phyloP scores from a whole-genome alignment of 257 asterid species.

The Perilla frutescens region DNA sequence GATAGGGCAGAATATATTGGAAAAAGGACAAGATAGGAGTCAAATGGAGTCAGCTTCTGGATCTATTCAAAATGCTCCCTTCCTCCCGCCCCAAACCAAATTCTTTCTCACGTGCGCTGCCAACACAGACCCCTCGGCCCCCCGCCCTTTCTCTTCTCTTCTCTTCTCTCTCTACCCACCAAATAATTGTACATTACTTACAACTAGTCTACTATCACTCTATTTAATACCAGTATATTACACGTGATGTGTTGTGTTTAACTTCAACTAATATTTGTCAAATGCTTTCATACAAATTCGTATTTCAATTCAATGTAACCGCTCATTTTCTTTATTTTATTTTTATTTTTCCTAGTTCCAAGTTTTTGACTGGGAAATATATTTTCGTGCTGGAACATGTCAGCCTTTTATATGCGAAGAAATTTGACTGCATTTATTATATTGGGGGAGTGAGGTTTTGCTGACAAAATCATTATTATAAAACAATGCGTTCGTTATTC shows the following conservation, averaged over 20 bases:
- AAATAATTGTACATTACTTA: background rate
- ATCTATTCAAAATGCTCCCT: slow-evolving; percentile 20
- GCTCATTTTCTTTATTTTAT: background rate
- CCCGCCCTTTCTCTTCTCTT: background rate
- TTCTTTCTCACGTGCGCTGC: slow-evolving; percentile 45
- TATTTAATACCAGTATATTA: background rate
- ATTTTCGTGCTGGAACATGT: background rate
- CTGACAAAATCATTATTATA: background rate
- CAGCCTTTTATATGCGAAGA: slow-evolving; percentile 10
- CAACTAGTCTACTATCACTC: background rate
- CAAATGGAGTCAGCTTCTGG: slow-evolving; percentile 37
- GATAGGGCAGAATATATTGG: background rate
- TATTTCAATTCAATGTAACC: background rate
- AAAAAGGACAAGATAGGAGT: slow-evolving; percentile 42
- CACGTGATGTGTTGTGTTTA: background rate
- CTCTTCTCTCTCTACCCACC: background rate
- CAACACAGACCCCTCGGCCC: slow-evolving; percentile 15
- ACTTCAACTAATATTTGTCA: slow-evolving; percentile 6
- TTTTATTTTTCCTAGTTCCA: background rate
- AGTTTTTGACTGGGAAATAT: slow-evolving; percentile 28
- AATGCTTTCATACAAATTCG: slow-evolving; percentile 32
- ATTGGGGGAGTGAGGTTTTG: background rate
- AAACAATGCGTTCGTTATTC: background rate
- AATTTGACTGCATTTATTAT: slow-evolving; percentile 30
- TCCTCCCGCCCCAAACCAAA: slow-evolving; percentile 34